Conservation (phyloP, 306 rosid species). For the Mimosa bimucronata region DNA sequence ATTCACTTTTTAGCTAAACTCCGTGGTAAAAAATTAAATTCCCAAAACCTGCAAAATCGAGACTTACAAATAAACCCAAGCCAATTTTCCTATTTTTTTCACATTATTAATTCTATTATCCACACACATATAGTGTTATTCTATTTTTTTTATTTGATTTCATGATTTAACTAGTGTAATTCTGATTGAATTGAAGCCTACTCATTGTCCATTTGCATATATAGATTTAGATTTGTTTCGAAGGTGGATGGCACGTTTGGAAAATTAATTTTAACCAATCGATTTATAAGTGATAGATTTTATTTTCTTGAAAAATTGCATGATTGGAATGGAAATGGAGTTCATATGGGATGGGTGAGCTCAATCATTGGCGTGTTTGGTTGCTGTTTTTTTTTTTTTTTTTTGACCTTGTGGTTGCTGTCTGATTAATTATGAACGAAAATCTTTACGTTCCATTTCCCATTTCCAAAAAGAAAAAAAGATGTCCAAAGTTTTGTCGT, state of each 20-base stretch:
- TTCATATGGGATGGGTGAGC: not conserved
- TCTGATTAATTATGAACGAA: not conserved
- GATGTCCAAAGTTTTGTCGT: not conserved
- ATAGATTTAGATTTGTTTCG: not conserved
- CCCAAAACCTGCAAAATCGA: not conserved
- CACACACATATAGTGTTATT: no score
- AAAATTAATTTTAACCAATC: not conserved
- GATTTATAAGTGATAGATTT: not conserved
- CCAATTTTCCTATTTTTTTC: not conserved
- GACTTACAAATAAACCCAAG: not conserved
- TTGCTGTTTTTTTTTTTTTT: no score
- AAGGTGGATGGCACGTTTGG: conserved; percentile 16
- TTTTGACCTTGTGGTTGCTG: no score
- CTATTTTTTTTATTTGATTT: no score
- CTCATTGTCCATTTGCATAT: not conserved
- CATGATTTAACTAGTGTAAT: no score
- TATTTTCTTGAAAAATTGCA: not conserved
- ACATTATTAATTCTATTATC: not conserved
- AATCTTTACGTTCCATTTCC: not conserved
- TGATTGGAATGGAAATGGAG: not conserved
- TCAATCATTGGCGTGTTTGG: conserved; percentile 1
- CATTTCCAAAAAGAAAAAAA: not conserved
- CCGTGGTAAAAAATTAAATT: not conserved
- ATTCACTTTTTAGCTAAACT: conserved; percentile 3
- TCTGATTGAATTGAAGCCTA: not conserved